Evolutionary conservation across 2,329 filamentous ascomycete genomes (phyloP), one percentile per base, ranked within the genome.

Genomic region (Tolypocladium capitatum): DNA sequence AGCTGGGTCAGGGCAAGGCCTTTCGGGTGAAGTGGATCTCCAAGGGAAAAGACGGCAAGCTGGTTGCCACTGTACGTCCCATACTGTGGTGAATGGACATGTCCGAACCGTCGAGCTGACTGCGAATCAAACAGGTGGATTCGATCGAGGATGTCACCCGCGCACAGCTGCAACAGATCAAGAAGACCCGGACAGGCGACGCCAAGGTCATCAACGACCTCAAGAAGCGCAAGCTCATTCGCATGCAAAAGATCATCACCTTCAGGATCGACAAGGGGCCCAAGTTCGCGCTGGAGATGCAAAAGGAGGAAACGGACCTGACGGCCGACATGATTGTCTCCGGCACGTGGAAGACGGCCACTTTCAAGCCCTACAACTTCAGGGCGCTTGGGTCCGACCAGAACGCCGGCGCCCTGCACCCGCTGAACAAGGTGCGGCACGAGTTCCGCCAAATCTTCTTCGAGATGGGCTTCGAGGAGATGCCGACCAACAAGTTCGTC

Each of bases 391-490:
- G 80, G 21, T 70, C 75, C 3, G 75, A 80, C 56, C 79, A 82
- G 63, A 71, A 74, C 52, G 71, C 79, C 14, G 79, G 80, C 46
- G 76, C 79, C 14, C 67, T 76, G 61, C 84, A 76, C 62, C 81
- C 83, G 61, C 71, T 98, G 56, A 96, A 89, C 71, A 97, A 97
- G 74, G 91, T 97, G 58, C 84, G 92, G 57, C 80, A 87, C 59
- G 92, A 97, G 69, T 95, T 98, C 77, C 78, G 92, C 49, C 86
- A 92, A 63, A 96, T 98, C 63, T 98, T 98, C 81, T 97, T 98
- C 70, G 89, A 95, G 65, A 94, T 95, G 83, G 92, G 91, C 46
- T 98, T 97, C 72, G 83, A 91, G 60, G 92, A 98, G 73, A 97
- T 98, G 92, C 86, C 90, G 14, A 96, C 91, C 45, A 84, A 85